Base-by-base conservation (phyloP, 2,329 filamentous ascomycete species). In the Diaporthe sp. region DNA sequence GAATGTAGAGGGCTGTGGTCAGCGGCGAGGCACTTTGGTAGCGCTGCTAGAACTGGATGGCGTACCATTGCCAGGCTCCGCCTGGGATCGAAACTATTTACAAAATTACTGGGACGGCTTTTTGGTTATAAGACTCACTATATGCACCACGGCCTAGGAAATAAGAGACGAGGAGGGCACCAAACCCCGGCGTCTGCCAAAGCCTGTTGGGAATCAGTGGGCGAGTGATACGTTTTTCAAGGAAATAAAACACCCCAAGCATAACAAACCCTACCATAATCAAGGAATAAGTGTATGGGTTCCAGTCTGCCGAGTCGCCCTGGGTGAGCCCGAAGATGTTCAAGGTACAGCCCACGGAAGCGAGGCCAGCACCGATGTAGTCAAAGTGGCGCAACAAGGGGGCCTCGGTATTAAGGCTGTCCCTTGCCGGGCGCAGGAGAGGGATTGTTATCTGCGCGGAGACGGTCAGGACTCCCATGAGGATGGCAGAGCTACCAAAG, bases 1-100 rank as follows among this genome's bases (percentile, higher is more conserved):
- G 80, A 28, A 85, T 80, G 66, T 87, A 87, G 0, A 87, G 77
- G 0, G 85, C 84, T 2, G 85, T 83, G 0, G 82, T 85, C 2
- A 87, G 77, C 0, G 86, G 81, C 0, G 80, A 82, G 0, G 81
- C 82, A 17, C 82, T 80, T 74, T 87, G 85, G 55, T 79, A 80
- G 10, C 79, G 76, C 33, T 79, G 78, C 83, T 80, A 84, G 77
- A 84, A 84, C 68, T 84, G 83, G 45, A 85, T 82, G 19, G 82
- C 82, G 67, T 84, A 85, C 73, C 84, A 80, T 33, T 80, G 81
- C 81, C 80, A 81, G 5, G 78, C 78, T 3, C 80, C 80, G 22
- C 76, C 79, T 80, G 45, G n/a, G 22, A 15, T n/a, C 7, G 4
- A 38, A 28, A 12, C 1, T 47, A 33, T 60, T 10, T 33, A 25